A percentile compares a stretch with the other conserved stretches of the same genome.
Conservation (phyloP, 768 basidiomycete species). For the Phlegmacium glaucopus region DNA sequence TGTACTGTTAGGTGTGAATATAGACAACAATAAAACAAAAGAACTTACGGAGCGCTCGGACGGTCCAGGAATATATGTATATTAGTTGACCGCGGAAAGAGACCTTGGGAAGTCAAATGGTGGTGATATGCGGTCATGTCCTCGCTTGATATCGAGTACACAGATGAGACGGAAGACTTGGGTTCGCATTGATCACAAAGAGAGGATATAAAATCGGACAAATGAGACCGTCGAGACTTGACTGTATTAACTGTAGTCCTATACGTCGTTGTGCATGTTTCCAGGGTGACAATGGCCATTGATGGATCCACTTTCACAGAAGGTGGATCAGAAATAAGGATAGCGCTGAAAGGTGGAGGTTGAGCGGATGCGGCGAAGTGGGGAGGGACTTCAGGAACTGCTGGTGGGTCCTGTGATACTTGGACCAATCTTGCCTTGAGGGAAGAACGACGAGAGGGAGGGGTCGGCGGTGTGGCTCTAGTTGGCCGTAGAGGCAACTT, state of each 20-base stretch:
- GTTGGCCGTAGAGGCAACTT: conserved; percentile 33
- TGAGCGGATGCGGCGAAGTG: conserved; percentile 40
- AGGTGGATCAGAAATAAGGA: conserved; percentile 61
- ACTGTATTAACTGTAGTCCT: conserved; percentile 67
- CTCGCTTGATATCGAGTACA: conserved; percentile 52
- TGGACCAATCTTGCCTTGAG: conserved; percentile 32
- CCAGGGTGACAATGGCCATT: conserved; percentile 65
- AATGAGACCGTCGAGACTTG: conserved; percentile 62
- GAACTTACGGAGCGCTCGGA: conserved; percentile 72
- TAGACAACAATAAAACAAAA: neutral
- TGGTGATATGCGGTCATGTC: conserved; percentile 55
- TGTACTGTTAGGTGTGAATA: neutral
- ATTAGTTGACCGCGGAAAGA: conserved; percentile 40
- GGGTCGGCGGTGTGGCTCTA: conserved; percentile 25
- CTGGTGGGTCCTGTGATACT: conserved; percentile 35
- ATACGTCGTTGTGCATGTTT: conserved; percentile 66
- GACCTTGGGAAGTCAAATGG: conserved; percentile 60
- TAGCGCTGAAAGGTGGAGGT: conserved; percentile 59
- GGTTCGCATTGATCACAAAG: conserved; percentile 35
- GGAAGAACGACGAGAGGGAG: conserved; percentile 34
- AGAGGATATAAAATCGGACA: conserved; percentile 54
- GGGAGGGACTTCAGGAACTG: conserved; percentile 48
- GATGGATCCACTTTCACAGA: conserved; percentile 47
- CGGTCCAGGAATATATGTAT: conserved; percentile 80
- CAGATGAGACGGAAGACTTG: conserved; percentile 48